phyloP scores from a whole-genome alignment of 2,329 filamentous ascomycete species.

The Drechslerella coelobrocha region DNA sequence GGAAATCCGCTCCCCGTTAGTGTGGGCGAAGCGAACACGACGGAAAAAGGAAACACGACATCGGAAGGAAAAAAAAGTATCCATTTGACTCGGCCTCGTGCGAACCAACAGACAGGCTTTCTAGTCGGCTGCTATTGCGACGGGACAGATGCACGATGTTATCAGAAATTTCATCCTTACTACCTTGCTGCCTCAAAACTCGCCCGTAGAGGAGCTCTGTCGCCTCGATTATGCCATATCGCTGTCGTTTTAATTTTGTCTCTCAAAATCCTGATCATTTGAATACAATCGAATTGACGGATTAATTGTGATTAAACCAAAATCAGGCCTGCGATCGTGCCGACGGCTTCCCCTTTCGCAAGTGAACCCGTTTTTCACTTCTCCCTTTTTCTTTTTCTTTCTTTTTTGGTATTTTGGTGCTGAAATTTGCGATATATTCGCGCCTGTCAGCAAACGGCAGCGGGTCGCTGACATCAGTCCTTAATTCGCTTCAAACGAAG shows the following conservation, averaged over 20 bases:
- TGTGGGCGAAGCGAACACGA: constrained; percentile 7
- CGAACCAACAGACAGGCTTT: constrained; percentile 23
- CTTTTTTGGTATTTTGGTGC: neutral
- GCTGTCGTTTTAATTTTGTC: neutral
- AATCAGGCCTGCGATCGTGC: neutral
- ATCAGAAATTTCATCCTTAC: constrained; percentile 23
- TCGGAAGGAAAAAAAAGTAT: constrained; percentile 35
- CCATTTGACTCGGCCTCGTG: constrained; percentile 29
- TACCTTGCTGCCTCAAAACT: neutral
- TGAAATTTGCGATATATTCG: constrained; percentile 41
- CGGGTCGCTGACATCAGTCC: constrained; percentile 34
- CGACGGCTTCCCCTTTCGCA: neutral
- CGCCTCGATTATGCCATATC: constrained; percentile 1
- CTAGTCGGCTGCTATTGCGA: constrained; percentile 1
- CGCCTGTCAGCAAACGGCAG: constrained; percentile 44
- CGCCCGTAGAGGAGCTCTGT: constrained; percentile 43
- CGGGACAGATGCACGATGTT: constrained; percentile 14
- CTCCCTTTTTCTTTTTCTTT: neutral
- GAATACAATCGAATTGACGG: neutral
- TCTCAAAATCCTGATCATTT: constrained; percentile 2
- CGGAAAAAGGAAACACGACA: constrained; percentile 34
- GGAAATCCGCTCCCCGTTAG: constrained; percentile 44
- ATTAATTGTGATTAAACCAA: too few species aligned
- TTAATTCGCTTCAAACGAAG: constrained; percentile 32
- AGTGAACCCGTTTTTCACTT: neutral